phyloP scores from a whole-genome alignment of 1,284 basidiomycete genomes.

The Heterobasidion parviporum region DNA sequence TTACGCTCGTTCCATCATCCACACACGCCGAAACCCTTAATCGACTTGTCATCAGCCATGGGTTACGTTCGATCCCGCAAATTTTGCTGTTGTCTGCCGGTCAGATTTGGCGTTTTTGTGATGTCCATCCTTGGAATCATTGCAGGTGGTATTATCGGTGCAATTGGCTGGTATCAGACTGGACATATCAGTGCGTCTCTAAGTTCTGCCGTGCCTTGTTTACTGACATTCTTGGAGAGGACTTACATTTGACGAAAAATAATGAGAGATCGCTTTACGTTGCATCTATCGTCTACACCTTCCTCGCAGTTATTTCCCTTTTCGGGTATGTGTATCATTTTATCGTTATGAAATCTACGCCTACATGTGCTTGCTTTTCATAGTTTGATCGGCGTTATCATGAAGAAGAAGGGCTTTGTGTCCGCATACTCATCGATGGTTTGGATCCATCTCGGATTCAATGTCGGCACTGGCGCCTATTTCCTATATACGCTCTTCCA shows the following conservation, averaged over 20 bases:
- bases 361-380: background rate
- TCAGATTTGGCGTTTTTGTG: slow-evolving; percentile 52
- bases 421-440: slow-evolving; percentile 37
- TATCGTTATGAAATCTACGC: background rate
- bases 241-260: slow-evolving; percentile 15
- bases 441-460: slow-evolving; percentile 37
- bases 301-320: slow-evolving; percentile 38
- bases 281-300: slow-evolving; percentile 35
- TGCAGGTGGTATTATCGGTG: slow-evolving; percentile 31
- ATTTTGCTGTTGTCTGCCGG: slow-evolving; percentile 57
- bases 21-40: background rate
- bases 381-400: slow-evolving; percentile 41
- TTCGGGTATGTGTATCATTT: slow-evolving; percentile 35
- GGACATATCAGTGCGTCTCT: slow-evolving; percentile 7
- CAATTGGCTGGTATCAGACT: slow-evolving; percentile 30
- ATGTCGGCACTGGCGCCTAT: slow-evolving; percentile 36
- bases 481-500: slow-evolving; percentile 37
- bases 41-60: slow-evolving; percentile 2
- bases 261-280: slow-evolving; percentile 40
- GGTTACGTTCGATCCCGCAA: slow-evolving; percentile 28
- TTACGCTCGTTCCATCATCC: background rate
- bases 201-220: background rate
- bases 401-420: slow-evolving; percentile 38
- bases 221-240: slow-evolving; percentile 7
- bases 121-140: slow-evolving; percentile 38